Evolutionary conservation across 108 stramenopile genomes (phyloP), one percentile per base, ranked within the genome.

Genomic region (Mayamaea pseudoterrestris): DNA sequence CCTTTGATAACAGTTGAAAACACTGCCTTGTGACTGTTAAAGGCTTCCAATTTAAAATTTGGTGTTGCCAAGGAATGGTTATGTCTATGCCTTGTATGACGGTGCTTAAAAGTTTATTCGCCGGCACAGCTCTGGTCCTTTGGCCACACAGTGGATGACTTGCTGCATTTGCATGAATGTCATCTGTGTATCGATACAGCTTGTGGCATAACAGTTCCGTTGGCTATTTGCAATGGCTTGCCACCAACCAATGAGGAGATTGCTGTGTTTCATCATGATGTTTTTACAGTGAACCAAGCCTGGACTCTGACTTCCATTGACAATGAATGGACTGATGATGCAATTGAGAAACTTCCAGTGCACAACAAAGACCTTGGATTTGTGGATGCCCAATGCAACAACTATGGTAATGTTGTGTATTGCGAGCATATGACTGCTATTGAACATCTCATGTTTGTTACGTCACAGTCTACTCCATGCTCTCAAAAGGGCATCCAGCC

Each of bases 231-330:
- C 7, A 13, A 31, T 30, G 66, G 61, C 11, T 32, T 68, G 1
- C 28, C 55, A 0, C 53, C 35, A 25, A 58, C 66, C 0, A 56
- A 68, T 46, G 23, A 18, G 0, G 66, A 68, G 28, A 57, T 17
- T 27, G 36, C 41, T 0, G 31, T 30, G 5, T 5, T 68, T 1
- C 66, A 60, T 6, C 66, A 68, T 58, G 56, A 62, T 21, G 18
- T 51, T n/a, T 17, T 63, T 20, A 69, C 68, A 0, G 29, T 34
- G 12, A 52, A 61, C 30, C 28, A 18, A 6, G 57, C 35, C 13
- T 69, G 68, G 68, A 37, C 57, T 27, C 66, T 61, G 12, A n/a
- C 53, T 23, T 16, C 25, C 7, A 21, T 44, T 16, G 41, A 51
- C 32, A 18, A 52, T 16, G 39, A 47, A 13, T 6, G 3, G 4